phyloP scores from a whole-genome alignment of 257 asterid species.

The Anisodus acutangulus region DNA sequence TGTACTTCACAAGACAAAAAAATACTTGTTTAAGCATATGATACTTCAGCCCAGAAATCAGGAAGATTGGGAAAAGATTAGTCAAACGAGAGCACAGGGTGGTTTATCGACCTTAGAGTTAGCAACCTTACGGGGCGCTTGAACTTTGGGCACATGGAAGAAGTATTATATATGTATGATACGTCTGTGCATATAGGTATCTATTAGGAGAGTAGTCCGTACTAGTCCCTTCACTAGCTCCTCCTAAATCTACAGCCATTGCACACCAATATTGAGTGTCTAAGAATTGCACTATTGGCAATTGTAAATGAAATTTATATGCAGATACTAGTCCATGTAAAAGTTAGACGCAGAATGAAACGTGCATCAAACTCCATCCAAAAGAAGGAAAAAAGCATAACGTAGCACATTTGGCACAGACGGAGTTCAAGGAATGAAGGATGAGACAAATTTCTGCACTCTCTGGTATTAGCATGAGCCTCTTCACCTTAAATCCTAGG shows the following conservation, averaged over 20 bases:
- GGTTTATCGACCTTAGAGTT: not conserved
- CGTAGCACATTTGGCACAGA: not conserved
- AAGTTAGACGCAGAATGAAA: not conserved
- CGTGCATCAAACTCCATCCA: not conserved
- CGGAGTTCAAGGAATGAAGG: not conserved
- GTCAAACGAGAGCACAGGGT: not conserved
- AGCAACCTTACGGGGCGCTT: not conserved
- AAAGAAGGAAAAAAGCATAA: too few relatives aligned
- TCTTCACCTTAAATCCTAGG: not conserved
- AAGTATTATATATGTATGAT: not conserved
- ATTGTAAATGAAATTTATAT: not conserved
- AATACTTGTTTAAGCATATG: not conserved
- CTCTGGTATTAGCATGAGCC: not conserved
- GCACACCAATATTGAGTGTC: not conserved
- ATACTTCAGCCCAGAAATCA: not conserved
- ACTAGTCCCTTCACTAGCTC: not conserved
- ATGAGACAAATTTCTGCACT: constrained; percentile 1
- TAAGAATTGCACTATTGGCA: constrained; percentile 1
- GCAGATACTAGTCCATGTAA: not conserved
- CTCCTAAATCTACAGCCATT: not conserved
- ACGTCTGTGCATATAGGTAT: not conserved
- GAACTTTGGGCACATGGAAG: not conserved
- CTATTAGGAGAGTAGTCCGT: not conserved
- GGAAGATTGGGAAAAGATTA: not conserved
- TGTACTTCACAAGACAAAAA: not conserved